Evolutionary conservation across 441 rosid genomes (phyloP), one percentile per base, ranked within the genome.

Genomic region (Pelargonium exstipulatum): DNA sequence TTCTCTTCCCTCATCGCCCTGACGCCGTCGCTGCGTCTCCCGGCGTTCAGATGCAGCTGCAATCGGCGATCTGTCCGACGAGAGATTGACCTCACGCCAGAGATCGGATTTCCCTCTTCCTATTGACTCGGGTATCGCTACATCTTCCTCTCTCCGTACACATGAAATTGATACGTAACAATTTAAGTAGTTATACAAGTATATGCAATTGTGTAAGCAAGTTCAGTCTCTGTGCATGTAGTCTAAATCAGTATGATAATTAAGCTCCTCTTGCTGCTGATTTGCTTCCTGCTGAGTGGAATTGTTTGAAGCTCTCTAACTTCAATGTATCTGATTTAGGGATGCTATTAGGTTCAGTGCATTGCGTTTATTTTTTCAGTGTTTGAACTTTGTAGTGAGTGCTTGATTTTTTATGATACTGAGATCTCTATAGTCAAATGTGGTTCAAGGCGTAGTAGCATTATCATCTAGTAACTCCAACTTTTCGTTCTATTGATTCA

Each of bases 21-120:
- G 46, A 45, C 67, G 43, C 18, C 55, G 24, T 26, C 64, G 69
- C 70, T 69, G 20, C 32, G n/a, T 71, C 66, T 64, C 62, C 75
- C 71, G 74, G 74, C 71, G 79, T 71, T 76, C 72, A 35, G 64
- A 70, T 68, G 58, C 71, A 45, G 69, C 70, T 62, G 43, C 64
- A 63, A 45, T 53, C 69, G 67, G 74, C 69, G 48, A 66, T 74
- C 69, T 67, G 66, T 49, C 64, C 55, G 73, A 71, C 65, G 63
- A 62, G 9, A 51, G 58, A 73, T 74, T 53, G 18, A 43, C 7
- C 6, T 13, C 60, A 58, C 32, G n/a, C 63, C 32, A 18, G n/a
- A 58, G 32, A 58, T 58, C 63, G 29, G 45, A 60, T 61, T 69
- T 32, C 1, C 66, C 66, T 58, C 17, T 64, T 35, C 55, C 68